phyloP scores from a whole-genome alignment of 805 yeast genomes.

The Wickerhamiella parazyma region DNA sequence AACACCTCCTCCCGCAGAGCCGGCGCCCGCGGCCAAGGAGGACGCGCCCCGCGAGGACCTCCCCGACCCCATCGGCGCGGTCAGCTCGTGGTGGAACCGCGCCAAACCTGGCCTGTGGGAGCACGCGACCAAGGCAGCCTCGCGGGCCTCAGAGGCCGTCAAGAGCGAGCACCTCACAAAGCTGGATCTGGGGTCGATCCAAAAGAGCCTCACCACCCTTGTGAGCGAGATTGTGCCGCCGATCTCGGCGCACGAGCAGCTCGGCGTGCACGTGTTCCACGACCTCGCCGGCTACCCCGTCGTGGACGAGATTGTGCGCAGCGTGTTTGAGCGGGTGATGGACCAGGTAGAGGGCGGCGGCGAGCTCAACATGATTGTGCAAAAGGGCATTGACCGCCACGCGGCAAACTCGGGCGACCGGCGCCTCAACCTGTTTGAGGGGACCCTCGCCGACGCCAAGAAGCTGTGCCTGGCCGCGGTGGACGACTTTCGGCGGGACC shows the following conservation, averaged over 20 bases:
- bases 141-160: slow-evolving; percentile 20
- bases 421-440: slow-evolving; percentile 57
- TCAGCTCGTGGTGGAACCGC: slow-evolving; percentile 28
- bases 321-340: slow-evolving; percentile 45
- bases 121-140: slow-evolving; percentile 24
- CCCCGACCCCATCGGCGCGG: slow-evolving; percentile 24
- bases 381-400: slow-evolving; percentile 31
- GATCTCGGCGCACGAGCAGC: slow-evolving; percentile 31
- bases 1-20: slow-evolving; percentile 6
- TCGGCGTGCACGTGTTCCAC: slow-evolving; percentile 31
- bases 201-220: slow-evolving; percentile 27
- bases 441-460: slow-evolving; percentile 71
- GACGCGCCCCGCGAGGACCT: slow-evolving; percentile 4
- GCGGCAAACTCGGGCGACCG: slow-evolving; percentile 29
- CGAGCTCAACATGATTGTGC: slow-evolving; percentile 38
- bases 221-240: slow-evolving; percentile 33
- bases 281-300: slow-evolving; percentile 34
- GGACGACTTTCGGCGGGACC: slow-evolving; percentile 43
- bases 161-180: slow-evolving; percentile 13
- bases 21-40: slow-evolving; percentile 1
- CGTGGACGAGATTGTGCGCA: slow-evolving; percentile 36
- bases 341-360: slow-evolving; percentile 61
- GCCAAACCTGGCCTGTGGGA: slow-evolving; percentile 31
- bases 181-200: slow-evolving; percentile 19
- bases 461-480: slow-evolving; percentile 79